Percentiles rank a stretch among this genome's conserved stretches.
Evolutionary conservation across 2,329 filamentous ascomycete species (phyloP).

Genomic region (Ceratocystis cubensis): DNA sequence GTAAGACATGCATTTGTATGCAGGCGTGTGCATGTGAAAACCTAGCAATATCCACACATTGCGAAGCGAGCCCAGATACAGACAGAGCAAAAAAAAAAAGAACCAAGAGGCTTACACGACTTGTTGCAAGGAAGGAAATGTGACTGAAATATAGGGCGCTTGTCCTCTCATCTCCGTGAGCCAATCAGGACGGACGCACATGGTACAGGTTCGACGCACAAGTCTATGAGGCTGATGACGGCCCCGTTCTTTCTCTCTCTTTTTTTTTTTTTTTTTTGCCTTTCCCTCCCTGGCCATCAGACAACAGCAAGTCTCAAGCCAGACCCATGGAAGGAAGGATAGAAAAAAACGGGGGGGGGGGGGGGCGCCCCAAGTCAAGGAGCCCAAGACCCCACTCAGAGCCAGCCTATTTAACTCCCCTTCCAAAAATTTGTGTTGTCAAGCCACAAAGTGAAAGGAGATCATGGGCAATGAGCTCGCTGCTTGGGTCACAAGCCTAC

Average conservation of each 20-base stretch:
- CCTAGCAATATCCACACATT: too few relatives aligned
- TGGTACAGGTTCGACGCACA: background rate
- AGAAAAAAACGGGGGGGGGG: too few relatives aligned
- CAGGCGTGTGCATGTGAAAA: background rate
- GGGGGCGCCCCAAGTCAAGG: too few relatives aligned
- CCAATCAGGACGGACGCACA: background rate
- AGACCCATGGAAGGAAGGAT: background rate
- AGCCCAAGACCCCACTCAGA: too few relatives aligned
- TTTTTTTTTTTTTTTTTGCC: background rate
- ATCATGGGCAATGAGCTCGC: background rate
- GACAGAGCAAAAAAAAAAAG: background rate
- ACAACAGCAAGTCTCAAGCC: background rate
- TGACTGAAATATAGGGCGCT: constrained; percentile 5
- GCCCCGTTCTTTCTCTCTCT: background rate
- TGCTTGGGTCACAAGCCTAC: background rate
- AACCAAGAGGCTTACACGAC: background rate
- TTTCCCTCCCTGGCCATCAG: background rate
- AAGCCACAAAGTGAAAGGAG: background rate
- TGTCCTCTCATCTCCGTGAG: background rate
- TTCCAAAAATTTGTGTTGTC: background rate
- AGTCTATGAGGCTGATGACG: background rate
- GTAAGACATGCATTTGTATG: constrained; percentile 2
- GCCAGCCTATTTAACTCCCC: background rate
- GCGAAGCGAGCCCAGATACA: background rate
- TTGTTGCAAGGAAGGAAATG: background rate